Percentiles rank a stretch among this genome's conserved stretches.
phyloP scores from a whole-genome alignment of 176 grass and related monocot species.

The Rhipidocladum racemiflorum region DNA sequence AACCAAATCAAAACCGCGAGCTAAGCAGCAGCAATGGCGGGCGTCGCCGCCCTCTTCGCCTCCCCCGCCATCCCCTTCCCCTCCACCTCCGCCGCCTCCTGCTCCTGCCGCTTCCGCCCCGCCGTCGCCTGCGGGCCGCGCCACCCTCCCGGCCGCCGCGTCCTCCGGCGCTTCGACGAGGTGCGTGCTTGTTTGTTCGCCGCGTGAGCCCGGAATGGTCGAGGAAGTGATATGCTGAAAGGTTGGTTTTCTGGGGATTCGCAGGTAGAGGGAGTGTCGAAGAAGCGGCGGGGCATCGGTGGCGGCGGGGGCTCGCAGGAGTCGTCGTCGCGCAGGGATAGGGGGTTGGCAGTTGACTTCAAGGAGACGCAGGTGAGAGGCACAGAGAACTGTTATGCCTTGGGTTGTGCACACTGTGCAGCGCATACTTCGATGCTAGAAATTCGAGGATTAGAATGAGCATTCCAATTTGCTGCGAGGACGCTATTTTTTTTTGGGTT shows the following conservation, averaged over 20 bases:
- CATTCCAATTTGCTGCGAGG: background rate
- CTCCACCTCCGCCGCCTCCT: constrained; percentile 25
- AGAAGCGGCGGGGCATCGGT: constrained; percentile 51
- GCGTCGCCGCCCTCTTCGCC: constrained; percentile 41
- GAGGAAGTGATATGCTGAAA: background rate
- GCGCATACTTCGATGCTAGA: background rate
- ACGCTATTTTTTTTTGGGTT: background rate
- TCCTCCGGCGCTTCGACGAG: constrained; percentile 45
- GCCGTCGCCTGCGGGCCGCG: constrained; percentile 43
- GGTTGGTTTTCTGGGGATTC: background rate
- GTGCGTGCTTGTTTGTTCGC: background rate
- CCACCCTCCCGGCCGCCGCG: constrained; percentile 24
- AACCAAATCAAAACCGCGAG: constrained; percentile 37
- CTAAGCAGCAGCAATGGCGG: constrained; percentile 35
- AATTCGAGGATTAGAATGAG: background rate
- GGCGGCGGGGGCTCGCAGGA: constrained; percentile 35
- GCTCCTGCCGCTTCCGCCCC: constrained; percentile 49
- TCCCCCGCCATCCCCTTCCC: constrained; percentile 39
- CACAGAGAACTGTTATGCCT: background rate
- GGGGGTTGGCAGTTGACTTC: constrained; percentile 45
- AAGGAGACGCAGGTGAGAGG: constrained; percentile 54
- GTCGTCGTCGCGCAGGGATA: constrained; percentile 39
- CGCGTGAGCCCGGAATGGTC: background rate
- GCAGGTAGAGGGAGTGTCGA: constrained; percentile 52
- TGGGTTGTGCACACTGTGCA: constrained; percentile 9